Base-by-base conservation (phyloP, 2,329 filamentous ascomycete species). In the Achaetomium macrosporum region DNA sequence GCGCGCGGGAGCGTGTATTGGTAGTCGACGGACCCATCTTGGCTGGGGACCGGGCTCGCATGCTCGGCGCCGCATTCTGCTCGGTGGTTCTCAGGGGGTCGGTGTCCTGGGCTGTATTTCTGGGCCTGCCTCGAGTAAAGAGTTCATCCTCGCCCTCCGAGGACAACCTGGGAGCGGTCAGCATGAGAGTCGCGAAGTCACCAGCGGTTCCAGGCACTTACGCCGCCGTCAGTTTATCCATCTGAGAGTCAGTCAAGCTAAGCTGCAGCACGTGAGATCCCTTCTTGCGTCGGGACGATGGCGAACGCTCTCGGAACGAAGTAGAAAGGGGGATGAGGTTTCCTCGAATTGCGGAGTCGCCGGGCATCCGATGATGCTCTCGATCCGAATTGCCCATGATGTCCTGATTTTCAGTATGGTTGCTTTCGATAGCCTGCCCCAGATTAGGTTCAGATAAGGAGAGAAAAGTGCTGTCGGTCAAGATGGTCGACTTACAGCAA, bases 221-320 rank as follows among this genome's bases (percentile, higher is more conserved):
- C 76, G 69, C 72, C 44, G 73, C 68, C 3, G 75, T 71, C 41
- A 78, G 65, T 54, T 68, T 73, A 51, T 77, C 71, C 67, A 78
- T 71, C 55, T 77, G 73, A 0, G 68, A 70, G 42, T 77, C 73
- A 5, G 74, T 78, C 50, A 78, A 57, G 55, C 75, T 76, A 59
- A 78, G 68, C 20, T 74, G 72, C 30, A 78, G 69, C 25, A 25
- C 25, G 37, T 74, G 70, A 17, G 78, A 64, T 2, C 70, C 60
- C 2, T 66, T 64, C 48, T 69, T 67, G 37, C 61, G 65, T 5
- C 67, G 68, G 4, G 73, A 63, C 2, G 71, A 70, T 16, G 64
- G 65, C 37, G 70, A 62, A 47, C 68, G 63, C 12, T 48, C 40
- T 1, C 51, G 61, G 17, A 55, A 55, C 1, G 63, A 55, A 16